Percentiles rank a stretch among this genome's conserved stretches.
These are phyloP conservation scores for Phytopythium oedochilum DNA, from an alignment of 352 stramenopile species.

Conservation along the genomic window DNA sequence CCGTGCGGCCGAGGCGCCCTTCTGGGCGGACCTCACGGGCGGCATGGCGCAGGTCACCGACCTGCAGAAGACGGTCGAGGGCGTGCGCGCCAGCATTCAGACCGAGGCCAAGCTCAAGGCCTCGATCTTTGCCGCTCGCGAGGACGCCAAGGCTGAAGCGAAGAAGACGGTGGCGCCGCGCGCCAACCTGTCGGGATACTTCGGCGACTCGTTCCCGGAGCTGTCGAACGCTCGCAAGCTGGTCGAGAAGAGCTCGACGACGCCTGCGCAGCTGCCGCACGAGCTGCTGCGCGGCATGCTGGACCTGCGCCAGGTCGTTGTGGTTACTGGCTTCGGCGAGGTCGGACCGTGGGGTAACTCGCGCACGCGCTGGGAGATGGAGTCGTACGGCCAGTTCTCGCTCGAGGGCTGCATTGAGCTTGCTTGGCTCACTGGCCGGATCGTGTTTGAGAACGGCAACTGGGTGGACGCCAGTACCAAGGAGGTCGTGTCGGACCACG, in stretches of 20 bases:
- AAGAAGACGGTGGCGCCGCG: slow-evolving; percentile 33
- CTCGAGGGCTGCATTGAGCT: slow-evolving; percentile 87
- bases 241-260: slow-evolving; percentile 11
- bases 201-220: slow-evolving; percentile 60
- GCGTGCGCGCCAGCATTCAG: slow-evolving; percentile 49
- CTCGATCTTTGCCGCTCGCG: slow-evolving; percentile 29
- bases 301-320: slow-evolving; percentile 78
- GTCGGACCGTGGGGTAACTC: slow-evolving; percentile 84
- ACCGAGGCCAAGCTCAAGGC: slow-evolving; percentile 53
- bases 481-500: slow-evolving; percentile 63
- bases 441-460: slow-evolving; percentile 75
- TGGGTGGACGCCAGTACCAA: slow-evolving; percentile 85
- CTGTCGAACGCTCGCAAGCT: slow-evolving; percentile 34
- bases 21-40: slow-evolving; percentile 80
- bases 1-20: slow-evolving; percentile 55
- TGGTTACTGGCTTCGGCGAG: slow-evolving; percentile 85
- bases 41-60: slow-evolving; percentile 74
- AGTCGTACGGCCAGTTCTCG: slow-evolving; percentile 87
- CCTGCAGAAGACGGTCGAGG: slow-evolving; percentile 61
- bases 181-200: slow-evolving; percentile 75
- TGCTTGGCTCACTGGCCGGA: slow-evolving; percentile 81
- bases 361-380: slow-evolving; percentile 88
- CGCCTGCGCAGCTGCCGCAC: slow-evolving; percentile 21
- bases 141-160: slow-evolving; percentile 11
- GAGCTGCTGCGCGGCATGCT: slow-evolving; percentile 63